These are phyloP conservation scores for Penicillium digitatum DNA, from an alignment of 2,329 filamentous ascomycete species.

Conservation along the genomic window DNA sequence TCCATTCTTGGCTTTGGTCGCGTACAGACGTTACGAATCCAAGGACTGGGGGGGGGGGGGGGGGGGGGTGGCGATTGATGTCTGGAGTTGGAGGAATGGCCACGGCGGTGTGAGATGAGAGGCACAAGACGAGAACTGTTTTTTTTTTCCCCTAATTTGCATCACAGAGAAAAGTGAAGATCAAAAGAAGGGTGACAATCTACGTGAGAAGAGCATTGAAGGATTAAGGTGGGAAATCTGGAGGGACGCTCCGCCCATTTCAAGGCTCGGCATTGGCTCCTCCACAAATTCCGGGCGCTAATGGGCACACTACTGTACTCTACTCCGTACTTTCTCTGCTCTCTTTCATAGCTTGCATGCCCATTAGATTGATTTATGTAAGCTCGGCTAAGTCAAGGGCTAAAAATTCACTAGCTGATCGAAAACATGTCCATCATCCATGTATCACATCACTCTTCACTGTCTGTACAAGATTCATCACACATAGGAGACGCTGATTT, in stretches of 20 bases:
- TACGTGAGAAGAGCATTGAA: neutral
- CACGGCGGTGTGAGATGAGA: neutral
- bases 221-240: conserved; percentile 14
- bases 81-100: neutral
- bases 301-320: neutral
- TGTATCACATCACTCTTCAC: conserved; percentile 4
- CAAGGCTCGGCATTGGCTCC: conserved; percentile 12
- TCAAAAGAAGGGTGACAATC: neutral
- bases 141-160: neutral
- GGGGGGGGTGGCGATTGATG: neutral
- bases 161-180: neutral
- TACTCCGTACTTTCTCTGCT: neutral
- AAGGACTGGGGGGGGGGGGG: conserved; percentile 4
- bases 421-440: neutral
- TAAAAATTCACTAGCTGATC: conserved; percentile 1
- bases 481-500: neutral
- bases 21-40: conserved; percentile 7
- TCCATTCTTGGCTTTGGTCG: conserved; percentile 16
- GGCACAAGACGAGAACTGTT: neutral
- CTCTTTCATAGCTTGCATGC: neutral
- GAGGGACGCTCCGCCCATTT: conserved; percentile 23
- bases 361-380: neutral
- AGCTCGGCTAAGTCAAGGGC: neutral
- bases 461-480: conserved; percentile 5
- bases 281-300: conserved; percentile 4